phyloP scores from a whole-genome alignment of 2,329 filamentous ascomycete genomes.

The Uncinocarpus reesii region DNA sequence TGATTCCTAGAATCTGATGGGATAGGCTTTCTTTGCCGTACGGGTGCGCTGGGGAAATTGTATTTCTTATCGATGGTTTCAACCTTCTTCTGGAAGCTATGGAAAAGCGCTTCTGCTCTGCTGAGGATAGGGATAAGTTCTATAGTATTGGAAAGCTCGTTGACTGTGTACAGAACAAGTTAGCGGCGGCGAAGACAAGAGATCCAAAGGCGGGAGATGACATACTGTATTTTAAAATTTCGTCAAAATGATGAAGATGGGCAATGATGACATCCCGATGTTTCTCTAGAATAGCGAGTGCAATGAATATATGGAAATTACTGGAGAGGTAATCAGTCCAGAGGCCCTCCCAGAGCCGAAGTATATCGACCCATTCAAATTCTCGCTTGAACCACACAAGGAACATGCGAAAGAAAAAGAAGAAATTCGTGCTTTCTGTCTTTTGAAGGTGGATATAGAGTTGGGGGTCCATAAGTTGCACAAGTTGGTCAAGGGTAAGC shows the following conservation, averaged over 20 bases:
- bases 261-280: conserved; percentile 94
- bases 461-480: conserved; percentile 92
- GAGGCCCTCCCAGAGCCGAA: conserved; percentile 80
- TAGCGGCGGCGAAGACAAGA: background rate
- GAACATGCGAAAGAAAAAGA: conserved; percentile 99
- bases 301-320: conserved; percentile 90
- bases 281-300: conserved; percentile 87
- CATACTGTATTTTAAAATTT: conserved; percentile 90
- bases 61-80: conserved; percentile 87
- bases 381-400: conserved; percentile 98
- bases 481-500: conserved; percentile 80
- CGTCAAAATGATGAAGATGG: conserved; percentile 88
- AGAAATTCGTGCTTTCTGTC: conserved; percentile 95
- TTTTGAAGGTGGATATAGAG: conserved; percentile 82
- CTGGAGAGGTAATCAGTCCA: conserved; percentile 89
- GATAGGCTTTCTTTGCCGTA: conserved; percentile 15
- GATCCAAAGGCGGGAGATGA: conserved; percentile 14
- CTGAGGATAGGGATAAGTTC: conserved; percentile 79
- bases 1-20: background rate
- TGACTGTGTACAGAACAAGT: conserved; percentile 60
- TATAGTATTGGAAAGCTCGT: conserved; percentile 87
- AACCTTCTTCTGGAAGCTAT: conserved; percentile 74
- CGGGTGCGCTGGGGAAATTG: conserved; percentile 59
- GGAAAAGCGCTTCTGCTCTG: conserved; percentile 79
- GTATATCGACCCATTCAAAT: conserved; percentile 77